A percentile compares a stretch with the other conserved stretches of the same genome.
Evolutionary conservation across 768 basidiomycete species (phyloP).

Genomic region (Filobasidium floriforme): DNA sequence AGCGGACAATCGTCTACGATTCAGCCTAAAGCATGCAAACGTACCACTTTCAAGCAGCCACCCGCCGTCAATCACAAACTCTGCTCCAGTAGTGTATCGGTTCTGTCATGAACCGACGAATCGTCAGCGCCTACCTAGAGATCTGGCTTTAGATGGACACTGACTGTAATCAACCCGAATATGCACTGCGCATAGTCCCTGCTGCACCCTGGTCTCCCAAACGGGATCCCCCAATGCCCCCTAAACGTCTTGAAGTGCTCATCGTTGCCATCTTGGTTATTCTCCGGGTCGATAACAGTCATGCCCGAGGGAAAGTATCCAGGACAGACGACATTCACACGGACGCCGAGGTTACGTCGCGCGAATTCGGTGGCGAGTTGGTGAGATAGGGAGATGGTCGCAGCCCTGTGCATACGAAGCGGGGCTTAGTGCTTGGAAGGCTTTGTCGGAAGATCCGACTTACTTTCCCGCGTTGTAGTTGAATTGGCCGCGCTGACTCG

Average conservation of each 20-base stretch:
- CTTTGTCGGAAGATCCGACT: too few species aligned
- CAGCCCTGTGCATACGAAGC: too few species aligned
- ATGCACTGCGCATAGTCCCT: slow-evolving; percentile 38
- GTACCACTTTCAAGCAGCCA: slow-evolving; percentile 38
- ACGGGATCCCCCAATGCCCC: slow-evolving; percentile 33
- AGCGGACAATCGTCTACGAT: too few species aligned
- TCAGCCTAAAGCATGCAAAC: too few species aligned
- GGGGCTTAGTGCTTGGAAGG: neutral
- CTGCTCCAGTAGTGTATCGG: slow-evolving; percentile 38
- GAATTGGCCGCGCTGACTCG: slow-evolving; percentile 48
- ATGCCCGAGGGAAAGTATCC: slow-evolving; percentile 41
- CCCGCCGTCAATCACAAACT: slow-evolving; percentile 41
- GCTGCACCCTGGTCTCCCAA: slow-evolving; percentile 36
- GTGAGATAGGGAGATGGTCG: slow-evolving; percentile 31
- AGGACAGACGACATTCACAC: slow-evolving; percentile 35
- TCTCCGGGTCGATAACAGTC: slow-evolving; percentile 26
- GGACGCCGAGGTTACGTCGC: slow-evolving; percentile 28
- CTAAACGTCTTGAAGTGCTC: slow-evolving; percentile 23
- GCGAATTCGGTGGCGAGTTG: slow-evolving; percentile 38
- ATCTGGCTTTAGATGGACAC: too few species aligned
- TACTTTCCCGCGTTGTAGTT: slow-evolving; percentile 47
- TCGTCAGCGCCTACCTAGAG: too few species aligned
- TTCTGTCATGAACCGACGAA: slow-evolving; percentile 26
- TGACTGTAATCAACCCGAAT: slow-evolving; percentile 32
- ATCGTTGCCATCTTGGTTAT: slow-evolving; percentile 14